Percentiles rank a stretch among this genome's conserved stretches.
These are phyloP conservation scores for Sporobolomyces pararoseus DNA, from an alignment of 768 basidiomycete species.

Conservation along the genomic window DNA sequence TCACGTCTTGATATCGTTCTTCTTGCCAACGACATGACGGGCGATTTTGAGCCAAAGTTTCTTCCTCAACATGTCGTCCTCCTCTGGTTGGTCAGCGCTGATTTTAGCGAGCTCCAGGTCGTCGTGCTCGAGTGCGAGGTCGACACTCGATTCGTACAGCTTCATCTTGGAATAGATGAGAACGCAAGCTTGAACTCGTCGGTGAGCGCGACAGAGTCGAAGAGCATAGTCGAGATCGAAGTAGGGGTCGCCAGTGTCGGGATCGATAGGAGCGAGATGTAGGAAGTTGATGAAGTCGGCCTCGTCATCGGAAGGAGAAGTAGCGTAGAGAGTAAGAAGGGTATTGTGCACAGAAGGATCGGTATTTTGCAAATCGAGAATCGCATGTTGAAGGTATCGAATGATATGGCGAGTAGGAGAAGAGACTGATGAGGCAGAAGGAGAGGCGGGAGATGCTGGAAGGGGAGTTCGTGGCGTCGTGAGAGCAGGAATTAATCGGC, in stretches of 20 bases:
- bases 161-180: constrained; percentile 98
- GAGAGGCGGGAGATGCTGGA: constrained; percentile 62
- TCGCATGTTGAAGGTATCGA: constrained; percentile 77
- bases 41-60: constrained; percentile 98
- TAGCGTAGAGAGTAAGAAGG: constrained; percentile 74
- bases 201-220: constrained; percentile 77
- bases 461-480: constrained; percentile 64
- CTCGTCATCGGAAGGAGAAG: constrained; percentile 54
- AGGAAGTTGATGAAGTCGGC: constrained; percentile 62
- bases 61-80: constrained; percentile 74
- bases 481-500: constrained; percentile 82
- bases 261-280: constrained; percentile 71
- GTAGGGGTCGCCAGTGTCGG: constrained; percentile 77
- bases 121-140: constrained; percentile 87
- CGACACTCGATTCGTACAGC: constrained; percentile 91
- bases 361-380: constrained; percentile 74
- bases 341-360: constrained; percentile 90
- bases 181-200: constrained; percentile 81
- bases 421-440: neutral
- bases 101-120: constrained; percentile 91
- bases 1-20: constrained; percentile 96
- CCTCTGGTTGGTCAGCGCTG: constrained; percentile 88
- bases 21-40: constrained; percentile 95
- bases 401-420: constrained; percentile 66
- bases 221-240: constrained; percentile 97